phyloP scores from a whole-genome alignment of 1,139 yeast species.

The Nakaseomyces sp. region DNA sequence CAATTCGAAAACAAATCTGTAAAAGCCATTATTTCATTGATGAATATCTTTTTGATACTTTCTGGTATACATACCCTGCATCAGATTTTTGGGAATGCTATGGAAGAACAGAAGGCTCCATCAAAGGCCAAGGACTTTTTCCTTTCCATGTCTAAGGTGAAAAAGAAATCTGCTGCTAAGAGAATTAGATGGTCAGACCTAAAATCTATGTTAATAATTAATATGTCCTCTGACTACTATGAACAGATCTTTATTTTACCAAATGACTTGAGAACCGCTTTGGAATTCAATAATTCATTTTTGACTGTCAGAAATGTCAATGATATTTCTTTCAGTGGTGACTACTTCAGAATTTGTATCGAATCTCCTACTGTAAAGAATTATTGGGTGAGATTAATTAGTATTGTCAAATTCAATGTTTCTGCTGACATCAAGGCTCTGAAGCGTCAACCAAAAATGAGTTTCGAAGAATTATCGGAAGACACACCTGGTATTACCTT shows the following conservation, averaged over 20 bases:
- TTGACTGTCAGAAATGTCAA: constrained; percentile 15
- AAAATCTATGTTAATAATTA: constrained; percentile 19
- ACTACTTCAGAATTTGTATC: constrained; percentile 42
- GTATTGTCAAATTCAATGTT: constrained; percentile 35
- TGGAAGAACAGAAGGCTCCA: constrained; percentile 27
- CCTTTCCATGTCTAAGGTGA: constrained; percentile 16
- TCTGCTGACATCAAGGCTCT: constrained; percentile 24
- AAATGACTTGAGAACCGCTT: constrained; percentile 41
- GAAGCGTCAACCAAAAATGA: constrained; percentile 22
- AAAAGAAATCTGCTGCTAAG: constrained; percentile 15
- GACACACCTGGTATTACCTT: constrained; percentile 37
- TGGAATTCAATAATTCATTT: constrained; percentile 36
- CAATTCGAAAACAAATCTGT: constrained; percentile 31
- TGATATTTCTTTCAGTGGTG: constrained; percentile 24
- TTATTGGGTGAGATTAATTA: constrained; percentile 44
- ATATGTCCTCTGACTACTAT: constrained; percentile 22
- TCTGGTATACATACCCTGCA: constrained; percentile 48
- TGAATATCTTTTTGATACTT: constrained; percentile 43
- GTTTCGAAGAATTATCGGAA: constrained; percentile 34
- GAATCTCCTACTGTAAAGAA: constrained; percentile 44
- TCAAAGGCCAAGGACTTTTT: constrained; percentile 24
- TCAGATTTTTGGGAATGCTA: constrained; percentile 35
- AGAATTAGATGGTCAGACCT: constrained; percentile 19
- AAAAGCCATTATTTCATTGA: constrained; percentile 38
- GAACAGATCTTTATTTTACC: constrained; percentile 34